Base-by-base conservation (phyloP, 2,329 filamentous ascomycete species). In the Blastomyces silverae region DNA sequence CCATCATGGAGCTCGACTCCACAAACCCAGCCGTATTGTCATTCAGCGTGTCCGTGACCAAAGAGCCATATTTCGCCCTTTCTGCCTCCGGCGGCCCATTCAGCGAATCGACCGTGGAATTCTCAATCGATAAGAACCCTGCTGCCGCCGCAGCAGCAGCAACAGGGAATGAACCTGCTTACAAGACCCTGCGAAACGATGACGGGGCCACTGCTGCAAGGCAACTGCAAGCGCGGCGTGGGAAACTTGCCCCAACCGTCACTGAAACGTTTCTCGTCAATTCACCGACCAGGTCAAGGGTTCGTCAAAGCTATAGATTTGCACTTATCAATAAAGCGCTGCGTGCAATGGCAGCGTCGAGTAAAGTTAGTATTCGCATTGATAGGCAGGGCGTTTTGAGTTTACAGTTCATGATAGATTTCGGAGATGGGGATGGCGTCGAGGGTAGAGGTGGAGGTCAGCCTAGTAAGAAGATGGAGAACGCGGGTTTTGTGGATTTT, bases 381-480 rank as follows among this genome's bases (percentile, higher is more conserved):
- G 94, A 99, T 76, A 83, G 85, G 1, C 91, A 96, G 74, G 93
- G 94, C 0, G 93, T 99, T 39, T 77, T 99, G 68, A 97, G 91
- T 76, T 79, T 97, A 74, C 94, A 99, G 73, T 97, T 97, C 72
- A 94, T 99, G 89, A 88, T 99, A 20, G 91, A 97, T 73, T 82
- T 92, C 53, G 91, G 94, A 67, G 84, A 84, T 7, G 83, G 84
- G 55, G 66, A 66, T 10, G 66, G 68, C 55, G 63, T 63, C 52
- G 71, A 70, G 28, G 69, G 69, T 20, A 64, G 69, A 25, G 69
- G 72, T 58, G 69, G 66, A 39, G 50, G 60, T n/a, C 59, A 39
- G 6, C 69, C 68, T 50, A 68, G 70, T 15, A 66, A 65, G 17
- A 63, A 65, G 25, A 68, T 67, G 56, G 72, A 73, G 6, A 74